A percentile compares a stretch with the other conserved stretches of the same genome.
Conservation (phyloP, 495 filamentous ascomycete genomes). For the Neurospora intermedia region DNA sequence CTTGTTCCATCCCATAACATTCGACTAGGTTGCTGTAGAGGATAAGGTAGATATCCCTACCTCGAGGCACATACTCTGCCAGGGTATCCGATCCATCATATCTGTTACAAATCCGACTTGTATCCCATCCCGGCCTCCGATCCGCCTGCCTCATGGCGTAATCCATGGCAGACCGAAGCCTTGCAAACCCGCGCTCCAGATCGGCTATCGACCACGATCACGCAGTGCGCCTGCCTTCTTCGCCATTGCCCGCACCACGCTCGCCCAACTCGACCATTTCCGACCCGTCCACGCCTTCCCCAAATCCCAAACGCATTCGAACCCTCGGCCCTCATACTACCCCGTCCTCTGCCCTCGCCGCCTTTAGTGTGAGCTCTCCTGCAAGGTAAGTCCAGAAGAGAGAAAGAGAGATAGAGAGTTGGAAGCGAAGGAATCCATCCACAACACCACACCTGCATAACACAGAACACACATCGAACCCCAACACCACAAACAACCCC, state of each 20-base stretch:
- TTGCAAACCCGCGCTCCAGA: conserved; percentile 41
- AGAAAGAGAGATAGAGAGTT: neutral
- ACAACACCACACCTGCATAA: neutral
- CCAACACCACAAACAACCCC: neutral
- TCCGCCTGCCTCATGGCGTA: conserved; percentile 41
- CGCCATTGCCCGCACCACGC: conserved; percentile 1
- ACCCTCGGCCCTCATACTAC: neutral
- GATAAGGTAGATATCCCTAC: no score
- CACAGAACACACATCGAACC: neutral
- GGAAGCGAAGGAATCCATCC: neutral
- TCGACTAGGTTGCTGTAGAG: neutral
- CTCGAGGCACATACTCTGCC: no score
- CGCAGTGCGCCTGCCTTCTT: conserved; percentile 29
- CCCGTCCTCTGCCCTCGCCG: neutral
- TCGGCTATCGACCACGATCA: conserved; percentile 41
- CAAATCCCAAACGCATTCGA: neutral
- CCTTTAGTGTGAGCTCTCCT: neutral
- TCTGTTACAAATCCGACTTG: neutral
- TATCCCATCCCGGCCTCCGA: conserved; percentile 5
- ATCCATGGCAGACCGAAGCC: conserved; percentile 49
- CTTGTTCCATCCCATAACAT: neutral
- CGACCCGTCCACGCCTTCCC: conserved; percentile 7
- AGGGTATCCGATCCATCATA: neutral
- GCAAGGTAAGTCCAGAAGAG: neutral
- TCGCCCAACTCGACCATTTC: conserved; percentile 6